These are phyloP conservation scores for Saccharomycopsis amapae DNA, from an alignment of 805 yeast genomes.

Conservation along the genomic window DNA sequence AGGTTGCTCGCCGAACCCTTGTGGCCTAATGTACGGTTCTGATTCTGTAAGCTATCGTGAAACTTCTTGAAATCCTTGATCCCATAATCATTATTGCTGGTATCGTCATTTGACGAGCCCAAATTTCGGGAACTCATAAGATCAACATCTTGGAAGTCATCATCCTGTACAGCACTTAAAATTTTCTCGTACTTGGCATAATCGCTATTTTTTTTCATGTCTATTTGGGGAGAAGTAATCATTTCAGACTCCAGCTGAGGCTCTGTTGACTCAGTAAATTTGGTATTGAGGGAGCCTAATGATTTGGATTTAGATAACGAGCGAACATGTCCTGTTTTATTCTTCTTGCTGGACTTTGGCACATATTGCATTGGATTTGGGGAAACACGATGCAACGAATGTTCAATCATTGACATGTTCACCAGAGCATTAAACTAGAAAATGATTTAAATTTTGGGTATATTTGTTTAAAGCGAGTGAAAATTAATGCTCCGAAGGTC, in stretches of 20 bases:
- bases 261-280: neutral
- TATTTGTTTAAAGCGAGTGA: no score
- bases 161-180: constrained; percentile 8
- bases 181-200: constrained; percentile 8
- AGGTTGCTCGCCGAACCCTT: constrained; percentile 7
- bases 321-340: constrained; percentile 6
- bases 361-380: constrained; percentile 7
- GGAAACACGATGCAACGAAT: neutral
- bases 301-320: constrained; percentile 12
- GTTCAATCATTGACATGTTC: neutral
- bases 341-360: neutral
- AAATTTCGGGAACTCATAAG: neutral
- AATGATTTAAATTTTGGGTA: no score
- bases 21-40: constrained; percentile 4
- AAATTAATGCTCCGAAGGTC: no score
- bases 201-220: neutral
- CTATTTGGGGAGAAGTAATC: neutral
- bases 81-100: constrained; percentile 2
- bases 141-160: constrained; percentile 21
- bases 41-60: constrained; percentile 14
- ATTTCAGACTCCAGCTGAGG: neutral
- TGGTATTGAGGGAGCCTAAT: neutral
- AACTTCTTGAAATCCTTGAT: constrained; percentile 17
- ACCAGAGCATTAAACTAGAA: no score
- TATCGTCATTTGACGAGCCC: neutral